Evolutionary conservation across 306 rosid genomes (phyloP).

Genomic region (Medicago truncatula): MtrunA17r5.0-ANR NC_053048.1:42756001-42756500

Average conservation of each 20-base stretch:
- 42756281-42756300: neutral
- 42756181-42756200: neutral
- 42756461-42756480: slow-evolving; percentile 95
- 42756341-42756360: slow-evolving; percentile 18
- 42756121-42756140: too few species aligned
- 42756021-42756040: too few species aligned
- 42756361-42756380: slow-evolving; percentile 31
- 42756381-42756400: neutral
- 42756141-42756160: neutral
- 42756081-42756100: too few species aligned
- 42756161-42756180: neutral
- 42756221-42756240: slow-evolving; percentile 5
- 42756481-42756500: slow-evolving; percentile 93
- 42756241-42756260: neutral
- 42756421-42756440: slow-evolving; percentile 38
- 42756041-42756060: too few species aligned
- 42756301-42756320: slow-evolving; percentile 26
- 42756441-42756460: slow-evolving; percentile 75
- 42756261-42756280: slow-evolving; percentile 20
- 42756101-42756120: too few species aligned
- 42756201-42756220: slow-evolving; percentile 2
- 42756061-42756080: too few species aligned
- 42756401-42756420: slow-evolving; percentile 8
- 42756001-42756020: too few species aligned
- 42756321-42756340: slow-evolving; percentile 18